A percentile compares a stretch with the other conserved stretches of the same genome.
phyloP scores from a whole-genome alignment of 75 land plant genomes.

The Azolla pinnata region DNA sequence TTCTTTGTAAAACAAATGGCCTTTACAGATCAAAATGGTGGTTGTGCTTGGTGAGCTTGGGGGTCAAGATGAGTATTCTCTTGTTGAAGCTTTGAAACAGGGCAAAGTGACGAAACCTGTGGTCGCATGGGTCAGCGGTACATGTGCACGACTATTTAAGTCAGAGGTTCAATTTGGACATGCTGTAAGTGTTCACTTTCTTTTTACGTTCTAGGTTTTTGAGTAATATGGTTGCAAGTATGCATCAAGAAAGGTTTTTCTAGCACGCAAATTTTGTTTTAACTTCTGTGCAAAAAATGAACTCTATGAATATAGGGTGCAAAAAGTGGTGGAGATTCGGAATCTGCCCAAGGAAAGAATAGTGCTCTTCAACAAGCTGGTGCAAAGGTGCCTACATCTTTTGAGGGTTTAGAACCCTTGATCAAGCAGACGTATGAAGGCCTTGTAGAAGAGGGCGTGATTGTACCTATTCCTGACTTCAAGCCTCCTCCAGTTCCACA shows the following conservation, averaged over 20 bases:
- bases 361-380: conserved; percentile 79
- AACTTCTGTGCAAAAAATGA: background rate
- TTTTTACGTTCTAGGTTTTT: background rate
- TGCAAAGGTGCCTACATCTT: conserved; percentile 89
- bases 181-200: conserved; percentile 63
- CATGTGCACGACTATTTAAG: conserved; percentile 92
- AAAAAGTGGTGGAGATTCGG: conserved; percentile 94
- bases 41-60: conserved; percentile 98
- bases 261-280: background rate
- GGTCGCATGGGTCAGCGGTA: conserved; percentile 98
- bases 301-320: conserved; percentile 42
- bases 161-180: conserved; percentile 99
- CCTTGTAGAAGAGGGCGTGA: conserved; percentile 63
- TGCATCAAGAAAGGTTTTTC: background rate
- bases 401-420: conserved; percentile 68
- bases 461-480: conserved; percentile 52
- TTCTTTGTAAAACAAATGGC: too few relatives aligned
- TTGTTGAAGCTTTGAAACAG: conserved; percentile 89
- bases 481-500: conserved; percentile 88
- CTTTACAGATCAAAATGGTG: conserved; percentile 74
- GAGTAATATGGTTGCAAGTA: background rate
- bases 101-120: conserved; percentile 89
- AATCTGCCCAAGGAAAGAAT: conserved; percentile 97
- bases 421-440: conserved; percentile 68
- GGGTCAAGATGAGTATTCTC: conserved; percentile 85